These are phyloP conservation scores for Niveomyces coronatus DNA, from an alignment of 2,329 filamentous ascomycete species.

Conservation along the genomic window DNA sequence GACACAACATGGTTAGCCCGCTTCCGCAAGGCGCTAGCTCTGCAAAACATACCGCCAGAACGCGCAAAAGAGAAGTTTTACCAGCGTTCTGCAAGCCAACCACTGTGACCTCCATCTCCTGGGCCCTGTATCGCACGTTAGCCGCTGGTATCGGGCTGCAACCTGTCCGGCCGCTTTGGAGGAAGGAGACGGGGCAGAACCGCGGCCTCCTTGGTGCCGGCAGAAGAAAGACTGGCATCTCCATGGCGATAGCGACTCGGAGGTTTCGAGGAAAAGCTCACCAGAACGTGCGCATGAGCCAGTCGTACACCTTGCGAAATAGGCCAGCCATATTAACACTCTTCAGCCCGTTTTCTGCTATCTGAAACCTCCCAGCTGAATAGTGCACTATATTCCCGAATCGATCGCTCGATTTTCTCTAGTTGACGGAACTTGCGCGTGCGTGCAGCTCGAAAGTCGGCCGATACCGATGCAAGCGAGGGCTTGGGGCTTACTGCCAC, in stretches of 20 bases:
- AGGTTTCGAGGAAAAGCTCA: constrained; percentile 41
- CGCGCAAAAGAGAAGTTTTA: constrained; percentile 88
- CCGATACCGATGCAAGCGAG: too few species aligned
- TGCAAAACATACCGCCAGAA: constrained; percentile 70
- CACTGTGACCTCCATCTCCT: constrained; percentile 99
- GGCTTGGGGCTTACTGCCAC: too few species aligned
- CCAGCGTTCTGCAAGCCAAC: constrained; percentile 96
- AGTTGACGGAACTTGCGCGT: too few species aligned
- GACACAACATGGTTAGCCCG: constrained; percentile 12
- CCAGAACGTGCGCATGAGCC: constrained; percentile 96
- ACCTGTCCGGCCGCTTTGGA: background rate
- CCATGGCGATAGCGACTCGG: too few species aligned
- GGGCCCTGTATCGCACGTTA: constrained; percentile 54
- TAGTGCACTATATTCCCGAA: too few species aligned
- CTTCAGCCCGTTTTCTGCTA: too few species aligned
- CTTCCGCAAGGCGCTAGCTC: constrained; percentile 6
- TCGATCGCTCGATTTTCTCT: too few species aligned
- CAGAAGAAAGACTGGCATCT: too few species aligned
- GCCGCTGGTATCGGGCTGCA: background rate
- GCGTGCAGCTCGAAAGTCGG: too few species aligned
- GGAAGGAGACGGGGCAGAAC: background rate
- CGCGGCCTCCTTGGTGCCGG: too few species aligned
- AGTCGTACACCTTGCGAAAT: constrained; percentile 94
- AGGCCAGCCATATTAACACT: constrained; percentile 65
- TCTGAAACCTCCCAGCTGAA: too few species aligned